These are phyloP conservation scores for Ascosphaera apis DNA, from an alignment of 2,329 filamentous ascomycete genomes.

Conservation along the genomic window DNA sequence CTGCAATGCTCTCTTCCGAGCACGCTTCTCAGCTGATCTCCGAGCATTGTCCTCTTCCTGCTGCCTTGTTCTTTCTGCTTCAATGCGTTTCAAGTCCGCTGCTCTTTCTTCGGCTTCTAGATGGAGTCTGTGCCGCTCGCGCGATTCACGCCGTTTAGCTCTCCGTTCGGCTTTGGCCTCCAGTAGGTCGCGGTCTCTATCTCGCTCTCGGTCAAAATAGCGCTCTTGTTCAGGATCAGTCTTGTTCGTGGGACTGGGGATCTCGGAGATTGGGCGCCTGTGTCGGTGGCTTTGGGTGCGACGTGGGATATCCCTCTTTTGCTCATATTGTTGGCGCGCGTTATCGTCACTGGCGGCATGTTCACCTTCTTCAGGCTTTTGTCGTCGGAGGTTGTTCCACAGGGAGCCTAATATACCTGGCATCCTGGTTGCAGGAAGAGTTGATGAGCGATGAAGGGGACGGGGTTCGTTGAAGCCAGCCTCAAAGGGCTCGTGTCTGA, in stretches of 20 bases:
- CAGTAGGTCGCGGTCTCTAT: too few relatives aligned
- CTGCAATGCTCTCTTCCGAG: conserved; percentile 27
- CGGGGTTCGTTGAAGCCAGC: too few relatives aligned
- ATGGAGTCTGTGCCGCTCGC: conserved; percentile 5
- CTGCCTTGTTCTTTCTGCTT: conserved; percentile 16
- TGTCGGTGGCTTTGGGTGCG: too few relatives aligned
- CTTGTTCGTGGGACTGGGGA: too few relatives aligned
- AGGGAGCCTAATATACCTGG: not conserved
- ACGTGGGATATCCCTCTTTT: too few relatives aligned
- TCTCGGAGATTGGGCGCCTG: too few relatives aligned
- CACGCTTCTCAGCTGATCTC: conserved; percentile 34
- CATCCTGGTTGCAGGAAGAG: not conserved
- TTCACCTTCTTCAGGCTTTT: not conserved
- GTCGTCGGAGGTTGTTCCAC: not conserved
- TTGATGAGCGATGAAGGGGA: not conserved
- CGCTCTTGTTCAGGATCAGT: too few relatives aligned
- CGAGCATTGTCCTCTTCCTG: conserved; percentile 31
- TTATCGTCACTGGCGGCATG: not conserved
- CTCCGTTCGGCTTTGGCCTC: not conserved
- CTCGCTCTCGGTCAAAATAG: too few relatives aligned
- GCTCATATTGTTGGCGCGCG: not conserved
- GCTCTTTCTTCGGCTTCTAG: conserved; percentile 13
- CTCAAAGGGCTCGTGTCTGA: too few relatives aligned
- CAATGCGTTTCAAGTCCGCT: conserved; percentile 12
- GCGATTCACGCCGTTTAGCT: conserved; percentile 26